A percentile compares a stretch with the other conserved stretches of the same genome.
phyloP scores from a whole-genome alignment of 495 filamentous ascomycete genomes.

The Venustampulla echinocandica region DNA sequence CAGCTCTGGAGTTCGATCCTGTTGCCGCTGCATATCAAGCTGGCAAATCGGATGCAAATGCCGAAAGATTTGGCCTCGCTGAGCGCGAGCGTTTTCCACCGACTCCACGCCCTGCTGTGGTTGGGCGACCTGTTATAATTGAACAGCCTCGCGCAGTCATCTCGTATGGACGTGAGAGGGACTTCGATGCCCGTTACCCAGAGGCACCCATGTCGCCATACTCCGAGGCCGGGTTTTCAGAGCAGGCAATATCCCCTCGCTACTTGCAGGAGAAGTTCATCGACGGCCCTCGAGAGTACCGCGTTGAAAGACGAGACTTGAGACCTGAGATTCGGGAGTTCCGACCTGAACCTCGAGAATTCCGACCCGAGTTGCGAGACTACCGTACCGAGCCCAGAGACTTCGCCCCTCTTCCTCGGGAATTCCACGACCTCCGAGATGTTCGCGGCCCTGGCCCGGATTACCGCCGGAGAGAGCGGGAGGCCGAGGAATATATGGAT shows the following conservation, averaged over 20 bases:
- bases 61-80: constrained; percentile 8
- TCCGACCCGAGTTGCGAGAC: neutral
- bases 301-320: neutral
- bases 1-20: constrained; percentile 1
- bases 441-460: constrained; percentile 1
- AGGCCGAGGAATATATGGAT: constrained; percentile 17
- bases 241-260: neutral
- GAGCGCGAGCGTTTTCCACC: neutral
- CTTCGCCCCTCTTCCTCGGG: neutral
- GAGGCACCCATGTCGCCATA: neutral
- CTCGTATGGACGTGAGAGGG: constrained; percentile 4
- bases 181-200: neutral
- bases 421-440: neutral
- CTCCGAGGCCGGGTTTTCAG: neutral
- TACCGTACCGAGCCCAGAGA: neutral
- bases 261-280: constrained; percentile 7
- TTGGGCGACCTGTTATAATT: constrained; percentile 8
- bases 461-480: constrained; percentile 1
- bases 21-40: constrained; percentile 19
- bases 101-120: neutral
- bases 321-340: neutral
- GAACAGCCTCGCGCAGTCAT: constrained; percentile 5
- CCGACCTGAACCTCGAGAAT: neutral
- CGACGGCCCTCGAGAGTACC: neutral
- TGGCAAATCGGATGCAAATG: constrained; percentile 15